These are phyloP conservation scores for Musa itinerans DNA, from an alignment of 176 grass and related monocot genomes.

Conservation along the genomic window DNA sequence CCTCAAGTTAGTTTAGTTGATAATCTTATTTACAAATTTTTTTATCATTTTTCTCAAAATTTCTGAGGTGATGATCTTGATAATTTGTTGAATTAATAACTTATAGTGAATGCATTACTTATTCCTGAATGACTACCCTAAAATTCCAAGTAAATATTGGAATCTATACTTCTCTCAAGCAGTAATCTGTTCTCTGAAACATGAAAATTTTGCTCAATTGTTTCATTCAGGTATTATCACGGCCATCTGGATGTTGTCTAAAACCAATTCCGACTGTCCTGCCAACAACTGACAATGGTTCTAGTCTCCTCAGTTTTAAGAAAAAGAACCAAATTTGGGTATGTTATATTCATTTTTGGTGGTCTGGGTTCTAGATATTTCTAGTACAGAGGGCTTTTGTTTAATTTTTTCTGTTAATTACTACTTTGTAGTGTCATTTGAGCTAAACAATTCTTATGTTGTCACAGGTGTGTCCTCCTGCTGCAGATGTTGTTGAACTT, in stretches of 20 bases:
- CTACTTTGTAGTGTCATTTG: background rate
- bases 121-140: background rate
- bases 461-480: slow-evolving; percentile 79
- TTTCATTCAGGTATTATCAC: slow-evolving; percentile 68
- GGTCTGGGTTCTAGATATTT: slow-evolving; percentile 3
- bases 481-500: slow-evolving; percentile 86
- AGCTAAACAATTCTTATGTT: slow-evolving; percentile 21
- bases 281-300: slow-evolving; percentile 66
- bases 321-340: slow-evolving; percentile 94
- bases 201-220: slow-evolving; percentile 12
- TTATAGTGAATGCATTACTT: background rate
- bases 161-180: background rate
- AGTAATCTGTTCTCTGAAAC: background rate
- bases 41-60: background rate
- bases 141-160: background rate
- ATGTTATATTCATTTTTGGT: slow-evolving; percentile 27
- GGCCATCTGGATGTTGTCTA: slow-evolving; percentile 79
- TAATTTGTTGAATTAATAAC: background rate
- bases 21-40: background rate
- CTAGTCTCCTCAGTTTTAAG: slow-evolving; percentile 85
- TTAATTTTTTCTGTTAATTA: slow-evolving; percentile 11
- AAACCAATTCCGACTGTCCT: slow-evolving; percentile 81
- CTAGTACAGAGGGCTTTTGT: slow-evolving; percentile 7
- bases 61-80: background rate
- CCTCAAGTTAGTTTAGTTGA: background rate